Evolutionary conservation across 179 eudicot species (phyloP), one percentile per base, ranked within the genome.

Genomic region (Nepenthes alata): DNA sequence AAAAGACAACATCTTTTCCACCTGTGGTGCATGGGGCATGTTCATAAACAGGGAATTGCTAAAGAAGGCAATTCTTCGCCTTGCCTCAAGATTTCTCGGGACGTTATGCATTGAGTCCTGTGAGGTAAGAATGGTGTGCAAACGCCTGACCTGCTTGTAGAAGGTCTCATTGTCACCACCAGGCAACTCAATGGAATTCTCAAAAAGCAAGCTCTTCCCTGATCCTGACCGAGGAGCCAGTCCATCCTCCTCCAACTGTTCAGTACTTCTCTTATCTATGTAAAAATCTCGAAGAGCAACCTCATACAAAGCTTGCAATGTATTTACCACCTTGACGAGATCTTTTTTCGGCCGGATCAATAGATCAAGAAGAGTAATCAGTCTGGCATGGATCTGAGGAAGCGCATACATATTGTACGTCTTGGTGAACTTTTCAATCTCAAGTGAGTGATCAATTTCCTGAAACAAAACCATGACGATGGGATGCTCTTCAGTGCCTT

Each of bases 21-120:
- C 95, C 66, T 82, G 95, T 15, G 95, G 93, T 53, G 97, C 97
- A 75, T 83, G 97, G 58, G 97, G 97, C 87, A 91, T 85, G 80
- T 85, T 91, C 97, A 91, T 91, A 72, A 91, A 91, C 52, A 91
- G 78, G 49, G 97, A 91, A 67, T 91, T 91, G 77, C 95, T 91
- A 72, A 91, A 91, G 74, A 91, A 91, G 47, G 97, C 93, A 74
- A 91, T 82, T 64, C 97, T 75, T 4, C 97, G 83, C 44, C 95
- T 85, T 3, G 97, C 97, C 81, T 91, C 95, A 12, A 85, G 83
- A 81, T 91, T 91, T 70, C 14, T 78, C 0, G 97, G 97, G 61
- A 91, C 80, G 76, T 85, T 79, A 67, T 78, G 80, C 95, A 91
- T 87, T 1, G 95, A 87, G 73, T 91, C 97, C 59, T 73, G 83